phyloP scores from a whole-genome alignment of 2,329 filamentous ascomycete species.

The Venturia nashicola region DNA sequence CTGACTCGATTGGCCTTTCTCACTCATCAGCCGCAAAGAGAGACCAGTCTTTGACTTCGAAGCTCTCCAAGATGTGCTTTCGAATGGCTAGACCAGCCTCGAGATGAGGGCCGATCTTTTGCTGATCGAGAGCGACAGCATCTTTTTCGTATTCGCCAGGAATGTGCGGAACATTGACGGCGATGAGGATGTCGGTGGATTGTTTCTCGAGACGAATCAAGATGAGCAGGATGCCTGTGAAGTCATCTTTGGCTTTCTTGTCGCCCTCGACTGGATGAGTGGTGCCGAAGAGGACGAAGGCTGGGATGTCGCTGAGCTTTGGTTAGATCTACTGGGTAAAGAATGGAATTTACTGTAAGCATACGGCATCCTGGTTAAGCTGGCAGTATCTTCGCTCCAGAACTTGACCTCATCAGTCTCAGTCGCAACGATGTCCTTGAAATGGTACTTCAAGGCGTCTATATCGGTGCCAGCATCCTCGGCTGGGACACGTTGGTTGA shows the following conservation, averaged over 20 bases:
- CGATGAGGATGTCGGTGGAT: slow-evolving; percentile 70
- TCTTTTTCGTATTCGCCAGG: slow-evolving; percentile 61
- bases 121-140: slow-evolving; percentile 55
- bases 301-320: slow-evolving; percentile 36
- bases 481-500: slow-evolving; percentile 65
- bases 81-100: slow-evolving; percentile 50
- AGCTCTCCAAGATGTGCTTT: slow-evolving; percentile 58
- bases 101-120: slow-evolving; percentile 54
- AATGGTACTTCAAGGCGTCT: slow-evolving; percentile 44
- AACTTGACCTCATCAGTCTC: slow-evolving; percentile 23
- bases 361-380: slow-evolving; percentile 25
- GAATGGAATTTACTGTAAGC: not conserved
- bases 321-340: slow-evolving; percentile 19
- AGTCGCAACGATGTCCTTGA: slow-evolving; percentile 32
- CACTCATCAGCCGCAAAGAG: slow-evolving; percentile 43
- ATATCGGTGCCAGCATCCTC: slow-evolving; percentile 51
- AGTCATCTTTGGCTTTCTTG: slow-evolving; percentile 29
- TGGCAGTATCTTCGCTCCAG: slow-evolving; percentile 19
- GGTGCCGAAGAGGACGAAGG: slow-evolving; percentile 59
- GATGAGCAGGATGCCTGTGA: slow-evolving; percentile 65
- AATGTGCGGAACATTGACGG: slow-evolving; percentile 79
- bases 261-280: slow-evolving; percentile 38
- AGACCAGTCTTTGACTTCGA: slow-evolving; percentile 70
- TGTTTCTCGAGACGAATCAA: slow-evolving; percentile 65
- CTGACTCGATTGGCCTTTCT: not conserved